Evolutionary conservation across 169 alveolate species (phyloP), one percentile per base, ranked within the genome.

Genomic region (Plasmodium knowlesi): DNA sequence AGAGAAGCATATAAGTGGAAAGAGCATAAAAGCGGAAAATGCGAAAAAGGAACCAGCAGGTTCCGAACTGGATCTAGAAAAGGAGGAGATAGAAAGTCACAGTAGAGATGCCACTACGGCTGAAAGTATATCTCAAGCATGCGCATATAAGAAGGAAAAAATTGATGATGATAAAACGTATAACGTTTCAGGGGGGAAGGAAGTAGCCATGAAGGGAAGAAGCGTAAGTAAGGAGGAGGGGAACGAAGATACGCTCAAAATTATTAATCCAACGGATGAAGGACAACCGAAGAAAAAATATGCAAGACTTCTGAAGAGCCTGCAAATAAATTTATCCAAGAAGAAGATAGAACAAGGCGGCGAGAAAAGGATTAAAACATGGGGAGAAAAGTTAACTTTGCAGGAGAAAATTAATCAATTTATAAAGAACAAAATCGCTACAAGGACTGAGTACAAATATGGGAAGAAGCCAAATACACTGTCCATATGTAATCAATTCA

Each of bases 401-500:
- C 73, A 80, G 50, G 96, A 96, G 37, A 96, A 96, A 86, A 94
- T 96, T 12, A 93, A 94, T 80, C 78, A 82, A 22, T 96, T 96
- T 82, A 72, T 96, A 37, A 83, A 92, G 19, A 94, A 92, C 6
- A 85, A 92, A 46, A 92, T 96, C 1, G 96, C 98, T 16, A 90
- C 92, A 39, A 67, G 83, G 41, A 96, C 97, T 8, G 97, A 96
- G 43, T 92, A 95, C 46, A 91, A 96, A 84, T 95, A 96, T 83
- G 96, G 96, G 39, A 92, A 83, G 46, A 95, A 95, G 57, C 98
- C 97, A 28, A 96, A 82, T 19, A 96, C 98, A 8, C 96, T 96
- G 41, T 92, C 97, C 4, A 96, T 96, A 57, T 96, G 98, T 73
- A 92, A 88, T 72, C 98, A 96, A 86, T 96, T 94, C 92, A 96